Conservation (phyloP, 768 basidiomycete genomes). For the Russula lepida region DNA sequence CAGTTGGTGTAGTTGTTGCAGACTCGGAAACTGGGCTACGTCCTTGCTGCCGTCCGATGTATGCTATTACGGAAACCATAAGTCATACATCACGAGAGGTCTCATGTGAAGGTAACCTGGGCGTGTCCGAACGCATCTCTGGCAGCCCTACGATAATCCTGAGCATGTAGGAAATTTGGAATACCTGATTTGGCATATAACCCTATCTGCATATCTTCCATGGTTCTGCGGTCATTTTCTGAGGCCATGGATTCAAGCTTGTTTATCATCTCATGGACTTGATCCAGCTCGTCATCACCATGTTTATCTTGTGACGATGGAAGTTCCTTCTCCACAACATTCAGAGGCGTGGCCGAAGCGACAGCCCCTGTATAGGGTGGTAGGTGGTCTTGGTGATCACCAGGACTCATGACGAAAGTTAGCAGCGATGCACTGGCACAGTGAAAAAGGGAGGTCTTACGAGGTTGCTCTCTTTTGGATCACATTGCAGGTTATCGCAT, state of each 20-base stretch:
- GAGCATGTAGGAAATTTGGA: neutral
- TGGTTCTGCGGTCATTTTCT: neutral
- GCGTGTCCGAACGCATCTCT: neutral
- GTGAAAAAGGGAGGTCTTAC: no score
- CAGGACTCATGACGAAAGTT: no score
- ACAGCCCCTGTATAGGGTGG: no score
- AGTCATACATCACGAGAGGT: neutral
- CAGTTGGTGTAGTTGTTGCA: neutral
- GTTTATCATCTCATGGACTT: neutral
- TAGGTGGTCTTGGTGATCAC: no score
- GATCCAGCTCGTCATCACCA: neutral
- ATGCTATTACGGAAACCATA: no score
- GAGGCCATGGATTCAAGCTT: neutral
- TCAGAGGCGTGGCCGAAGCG: neutral
- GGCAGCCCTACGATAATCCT: neutral
- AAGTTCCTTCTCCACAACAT: neutral
- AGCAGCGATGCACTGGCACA: no score
- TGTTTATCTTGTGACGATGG: neutral
- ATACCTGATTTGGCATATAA: neutral
- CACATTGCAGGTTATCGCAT: no score
- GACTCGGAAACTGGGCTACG: neutral
- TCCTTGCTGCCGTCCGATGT: neutral
- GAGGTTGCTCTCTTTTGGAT: no score
- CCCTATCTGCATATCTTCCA: neutral
- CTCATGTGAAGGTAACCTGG: neutral